These are phyloP conservation scores for Trichoderma endophyticum DNA, from an alignment of 2,329 filamentous ascomycete genomes.

Conservation along the genomic window DNA sequence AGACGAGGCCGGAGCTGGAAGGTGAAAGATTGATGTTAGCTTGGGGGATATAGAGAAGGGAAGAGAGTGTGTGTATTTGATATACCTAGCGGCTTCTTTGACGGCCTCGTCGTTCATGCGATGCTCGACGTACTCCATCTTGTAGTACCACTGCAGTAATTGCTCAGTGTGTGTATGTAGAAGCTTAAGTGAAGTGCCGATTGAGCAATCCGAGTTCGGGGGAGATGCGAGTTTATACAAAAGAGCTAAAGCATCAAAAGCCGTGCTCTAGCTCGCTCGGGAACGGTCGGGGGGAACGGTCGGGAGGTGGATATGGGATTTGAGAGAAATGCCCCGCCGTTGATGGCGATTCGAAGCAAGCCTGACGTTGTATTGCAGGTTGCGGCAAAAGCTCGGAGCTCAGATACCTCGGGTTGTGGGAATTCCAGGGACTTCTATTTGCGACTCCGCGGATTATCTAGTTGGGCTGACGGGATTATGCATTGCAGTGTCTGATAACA, in stretches of 20 bases:
- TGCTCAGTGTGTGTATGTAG: background rate
- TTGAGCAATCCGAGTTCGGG: background rate
- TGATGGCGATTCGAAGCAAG: background rate
- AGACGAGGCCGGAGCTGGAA: constrained; percentile 46
- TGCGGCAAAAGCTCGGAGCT: background rate
- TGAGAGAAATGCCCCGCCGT: background rate
- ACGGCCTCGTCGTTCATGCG: constrained; percentile 53
- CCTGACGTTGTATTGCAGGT: background rate
- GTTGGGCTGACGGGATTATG: background rate
- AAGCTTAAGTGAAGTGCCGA: background rate
- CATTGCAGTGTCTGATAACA: background rate
- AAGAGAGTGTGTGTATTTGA: background rate
- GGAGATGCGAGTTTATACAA: background rate
- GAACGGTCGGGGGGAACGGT: background rate
- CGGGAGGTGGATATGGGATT: background rate
- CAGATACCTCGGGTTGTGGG: background rate
- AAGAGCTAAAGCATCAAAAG: background rate
- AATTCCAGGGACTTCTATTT: background rate
- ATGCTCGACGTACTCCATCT: constrained; percentile 58
- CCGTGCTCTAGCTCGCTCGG: background rate
- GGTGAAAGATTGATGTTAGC: background rate
- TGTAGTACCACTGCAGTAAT: background rate
- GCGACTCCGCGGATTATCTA: background rate
- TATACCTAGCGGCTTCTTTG: constrained; percentile 40
- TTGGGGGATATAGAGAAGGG: background rate